Base-by-base conservation (phyloP, 805 yeast species). In the Candida boleticola region DNA sequence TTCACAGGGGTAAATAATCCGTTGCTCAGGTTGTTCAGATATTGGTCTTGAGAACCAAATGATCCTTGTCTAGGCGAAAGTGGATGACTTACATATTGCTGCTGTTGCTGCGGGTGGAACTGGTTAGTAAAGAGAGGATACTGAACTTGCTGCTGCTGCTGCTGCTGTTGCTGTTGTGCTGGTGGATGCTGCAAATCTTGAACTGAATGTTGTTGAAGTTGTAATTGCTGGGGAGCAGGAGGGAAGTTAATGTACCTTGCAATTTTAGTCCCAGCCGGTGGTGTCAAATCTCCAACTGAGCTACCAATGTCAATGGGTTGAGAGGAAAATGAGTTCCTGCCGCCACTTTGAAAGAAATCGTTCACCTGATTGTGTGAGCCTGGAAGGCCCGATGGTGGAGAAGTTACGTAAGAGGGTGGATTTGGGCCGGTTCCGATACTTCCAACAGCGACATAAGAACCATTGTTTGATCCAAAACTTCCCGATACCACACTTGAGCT, bases 291-390 rank as follows among this genome's bases (percentile, higher is more conserved):
- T 17, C 23, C 40, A 18, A 39, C n/a, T n/a, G 42, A 26, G 5
- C 38, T 25, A 18, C 44, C 41, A 32, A 49, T 49, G 38, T 48
- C 52, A 31, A 49, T 49, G 10, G 55, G 53, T 31, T 48, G 46
- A 13, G 54, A 39, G 11, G 43, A 35, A 10, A 35, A 22, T 10
- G 27, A 20, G 27, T 25, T 19, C 20, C 29, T 35, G 6, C 14
- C 14, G 13, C 29, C 37, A 35, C 41, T 10, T 7, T 42, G 42
- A 10, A 42, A 19, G 36, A 43, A 21, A 16, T 36, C 36, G 29
- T 26, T 32, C 27, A 18, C 23, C 14, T 27, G 34, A 13, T 19
- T 29, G 18, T 26, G 23, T 9, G 36, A 29, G 13, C 35, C 21
- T 11, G 21, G 23, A 13, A 29, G n/a, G 26, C 13, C 22, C 17